Conservation (phyloP, 192 early-diverging fungal genomes). For the Backusella tarrabulga region DNA sequence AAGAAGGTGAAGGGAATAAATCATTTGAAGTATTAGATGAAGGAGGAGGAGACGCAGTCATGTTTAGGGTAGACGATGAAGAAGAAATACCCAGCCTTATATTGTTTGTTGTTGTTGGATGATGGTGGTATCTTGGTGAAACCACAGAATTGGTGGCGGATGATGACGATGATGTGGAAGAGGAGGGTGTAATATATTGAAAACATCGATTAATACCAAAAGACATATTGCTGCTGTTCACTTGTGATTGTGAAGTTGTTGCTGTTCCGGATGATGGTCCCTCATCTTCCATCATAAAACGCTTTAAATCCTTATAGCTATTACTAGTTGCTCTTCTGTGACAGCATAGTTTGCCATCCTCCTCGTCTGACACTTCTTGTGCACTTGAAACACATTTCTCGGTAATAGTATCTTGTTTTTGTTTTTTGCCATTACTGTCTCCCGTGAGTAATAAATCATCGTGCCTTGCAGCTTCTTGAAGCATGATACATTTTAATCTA, state of each 20-base stretch:
- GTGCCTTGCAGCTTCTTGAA: slow-evolving; percentile 5
- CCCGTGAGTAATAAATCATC: slow-evolving; percentile 6
- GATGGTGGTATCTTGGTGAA: slow-evolving; percentile 1
- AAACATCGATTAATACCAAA: neutral
- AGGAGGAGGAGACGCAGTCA: neutral
- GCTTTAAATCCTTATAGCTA: neutral
- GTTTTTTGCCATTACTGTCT: neutral
- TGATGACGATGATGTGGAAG: slow-evolving; percentile 1
- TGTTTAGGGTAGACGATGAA: neutral
- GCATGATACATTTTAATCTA: slow-evolving; percentile 7
- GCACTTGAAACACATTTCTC: neutral
- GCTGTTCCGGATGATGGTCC: neutral
- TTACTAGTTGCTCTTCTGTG: neutral
- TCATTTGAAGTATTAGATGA: neutral
- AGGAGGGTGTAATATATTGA: slow-evolving; percentile 1
- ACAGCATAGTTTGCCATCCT: neutral
- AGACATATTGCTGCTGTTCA: neutral
- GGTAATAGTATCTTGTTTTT: neutral
- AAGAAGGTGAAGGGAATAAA: slow-evolving; percentile 4
- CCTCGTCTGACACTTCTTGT: neutral
- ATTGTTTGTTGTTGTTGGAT: slow-evolving; percentile 2
- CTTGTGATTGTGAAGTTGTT: neutral
- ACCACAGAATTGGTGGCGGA: neutral
- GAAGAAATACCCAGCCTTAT: slow-evolving; percentile 1
- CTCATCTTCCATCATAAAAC: neutral